Base-by-base conservation (phyloP, 176 grass and related monocot species). In the Oryza officinalis region DNA sequence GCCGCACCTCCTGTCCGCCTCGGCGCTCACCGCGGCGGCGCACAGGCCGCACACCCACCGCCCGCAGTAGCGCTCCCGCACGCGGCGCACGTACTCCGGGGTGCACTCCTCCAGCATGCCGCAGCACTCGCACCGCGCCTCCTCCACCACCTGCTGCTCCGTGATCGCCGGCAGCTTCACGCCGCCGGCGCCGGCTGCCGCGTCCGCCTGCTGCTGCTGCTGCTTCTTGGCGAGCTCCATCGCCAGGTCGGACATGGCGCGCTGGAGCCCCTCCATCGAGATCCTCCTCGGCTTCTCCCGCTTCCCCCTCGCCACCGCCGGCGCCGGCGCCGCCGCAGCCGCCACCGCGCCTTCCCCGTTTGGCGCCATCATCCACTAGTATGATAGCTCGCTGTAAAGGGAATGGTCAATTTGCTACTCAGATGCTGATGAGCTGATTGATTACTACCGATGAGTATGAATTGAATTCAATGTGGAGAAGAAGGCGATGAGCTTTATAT, bases 81-180 rank as follows among this genome's bases (percentile, higher is more conserved):
- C 94, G 37, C 94, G 92, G 9, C 46, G 82, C 52, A 88, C 93
- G 86, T 97, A 97, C 68, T 80, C 81, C 1, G 84, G 88, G 17
- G 94, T 94, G 86, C 92, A 97, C 81, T 97, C 92, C 86, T 97
- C 92, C 78, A 72, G 81, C 94, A 97, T 92, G 20, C 90, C 92
- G 69, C 94, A 97, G 86, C 92, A 97, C 75, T 94, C 92, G 86
- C 94, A 97, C 75, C 83, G 89, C 69, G 84, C 88, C 18, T 87
- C 90, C 86, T 92, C 86, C 72, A 83, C 94, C 54, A 22, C 52
- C 52, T 57, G 45, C 52, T 72, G 77, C 75, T 97, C 92, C 23
- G 86, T 71, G 75, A 94, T 87, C 23, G 65, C 44, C 67, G 82
- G 88, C 66, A 97, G 92, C 64, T 76, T 61, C 57, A 2, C 54